Conservation (phyloP, 2,329 filamentous ascomycete genomes). For the Tympanopsis confertula region DNA sequence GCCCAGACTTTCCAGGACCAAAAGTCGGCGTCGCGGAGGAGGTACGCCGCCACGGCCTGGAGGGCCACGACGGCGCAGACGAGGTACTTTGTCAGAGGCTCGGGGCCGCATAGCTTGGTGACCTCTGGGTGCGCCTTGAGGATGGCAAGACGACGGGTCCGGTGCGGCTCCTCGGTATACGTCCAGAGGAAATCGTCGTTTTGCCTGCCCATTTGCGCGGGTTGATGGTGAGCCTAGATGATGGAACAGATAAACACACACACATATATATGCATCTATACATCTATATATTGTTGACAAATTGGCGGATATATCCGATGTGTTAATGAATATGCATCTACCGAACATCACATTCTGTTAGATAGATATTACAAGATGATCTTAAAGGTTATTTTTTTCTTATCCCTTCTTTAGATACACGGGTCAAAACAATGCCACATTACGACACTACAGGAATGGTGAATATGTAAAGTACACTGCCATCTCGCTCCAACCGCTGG, state of each 20-base stretch:
- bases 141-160: conserved; percentile 79
- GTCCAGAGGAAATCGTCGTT: conserved; percentile 84
- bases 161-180: conserved; percentile 94
- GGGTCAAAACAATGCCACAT: too few species aligned
- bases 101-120: conserved; percentile 90
- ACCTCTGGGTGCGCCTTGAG: conserved; percentile 98
- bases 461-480: too few species aligned
- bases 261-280: neutral
- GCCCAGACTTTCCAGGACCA: conserved; percentile 76
- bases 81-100: conserved; percentile 89
- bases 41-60: conserved; percentile 67
- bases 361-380: too few species aligned
- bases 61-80: conserved; percentile 73
- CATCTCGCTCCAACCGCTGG: too few species aligned
- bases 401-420: too few species aligned
- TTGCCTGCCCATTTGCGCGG: neutral
- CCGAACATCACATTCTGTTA: neutral
- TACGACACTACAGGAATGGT: too few species aligned
- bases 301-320: too few species aligned
- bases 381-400: too few species aligned
- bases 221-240: neutral
- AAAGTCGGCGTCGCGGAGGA: conserved; percentile 68
- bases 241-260: neutral
- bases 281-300: too few species aligned
- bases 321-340: too few species aligned